Evolutionary conservation across 768 basidiomycete species (phyloP), one percentile per base, ranked within the genome.

Genomic region (Xanthoconium stramineum): DNA sequence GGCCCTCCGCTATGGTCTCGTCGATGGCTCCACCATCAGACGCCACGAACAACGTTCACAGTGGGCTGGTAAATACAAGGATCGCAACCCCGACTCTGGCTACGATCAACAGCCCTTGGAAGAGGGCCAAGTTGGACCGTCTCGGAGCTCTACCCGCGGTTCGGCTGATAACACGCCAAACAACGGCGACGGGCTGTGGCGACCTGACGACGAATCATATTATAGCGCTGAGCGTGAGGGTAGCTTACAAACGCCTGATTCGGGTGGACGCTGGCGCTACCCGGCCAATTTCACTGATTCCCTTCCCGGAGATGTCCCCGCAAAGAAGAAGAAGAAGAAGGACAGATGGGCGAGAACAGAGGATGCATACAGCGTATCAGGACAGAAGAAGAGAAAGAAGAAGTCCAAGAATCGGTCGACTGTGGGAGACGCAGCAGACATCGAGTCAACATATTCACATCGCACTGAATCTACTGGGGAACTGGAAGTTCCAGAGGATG

Each of bases 1-100:
- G 95, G 88, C 88, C 0, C 79, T 90, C 72, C 83, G 88, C 60
- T 92, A 92, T 70, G 95, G 95, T 38, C 88, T 98, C 44, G 84
- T 98, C 59, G 85, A 94, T 69, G 86, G 83, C 24, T 77, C 85
- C 36, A 85, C 88, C 62, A 86, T 90, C 67, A 79, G 83, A 62
- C 88, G 94, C 66, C 86, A 88, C 53, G 81, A 87, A 66, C 82
- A 79, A 57, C 89, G 88, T 69, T 91, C 86, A 44, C 88, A 91
- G 61, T 98, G 95, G 95, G 88, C 91, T 12, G 76, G 73, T 53
- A 85, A 90, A 53, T 97, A 91, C 75, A 86, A 89, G 51, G 94
- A 96, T 60, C 85, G 93, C 52, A 79, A 87, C 8, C 79, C 84
- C 0, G 72, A 79, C 32, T 89, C 89, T 3, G 80, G 88, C 1